Percentiles rank a stretch among this genome's conserved stretches.
Evolutionary conservation across 768 basidiomycete genomes (phyloP).

Genomic region (Xerocomus brunneocitrinus): DNA sequence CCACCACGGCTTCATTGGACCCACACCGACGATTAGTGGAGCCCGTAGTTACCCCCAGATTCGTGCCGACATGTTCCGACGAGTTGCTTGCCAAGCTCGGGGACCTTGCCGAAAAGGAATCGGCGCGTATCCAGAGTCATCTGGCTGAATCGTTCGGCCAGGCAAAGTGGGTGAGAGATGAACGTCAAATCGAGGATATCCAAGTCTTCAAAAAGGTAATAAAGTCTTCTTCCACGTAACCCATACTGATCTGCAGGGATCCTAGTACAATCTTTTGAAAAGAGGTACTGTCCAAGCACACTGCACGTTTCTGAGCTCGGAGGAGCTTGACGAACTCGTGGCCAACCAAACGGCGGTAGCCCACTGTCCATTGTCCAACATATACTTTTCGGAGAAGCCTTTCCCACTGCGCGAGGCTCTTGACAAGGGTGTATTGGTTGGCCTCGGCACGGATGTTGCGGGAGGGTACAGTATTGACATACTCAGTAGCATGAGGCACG

Average conservation of each 20-base stretch:
- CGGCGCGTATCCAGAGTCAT: constrained; percentile 72
- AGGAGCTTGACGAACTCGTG: constrained; percentile 49
- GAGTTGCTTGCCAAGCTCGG: constrained; percentile 62
- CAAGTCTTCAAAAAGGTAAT: constrained; percentile 68
- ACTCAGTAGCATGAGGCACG: constrained; percentile 74
- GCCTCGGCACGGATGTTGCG: constrained; percentile 81
- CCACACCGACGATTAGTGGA: constrained; percentile 53
- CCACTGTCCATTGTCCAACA: constrained; percentile 86
- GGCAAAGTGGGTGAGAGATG: constrained; percentile 62
- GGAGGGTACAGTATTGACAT: constrained; percentile 82
- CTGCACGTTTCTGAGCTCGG: constrained; percentile 70
- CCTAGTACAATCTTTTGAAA: constrained; percentile 57
- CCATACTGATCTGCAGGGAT: constrained; percentile 7
- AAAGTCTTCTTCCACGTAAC: not conserved
- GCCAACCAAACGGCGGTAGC: constrained; percentile 59
- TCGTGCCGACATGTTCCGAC: constrained; percentile 83
- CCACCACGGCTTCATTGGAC: constrained; percentile 38
- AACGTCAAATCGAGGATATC: constrained; percentile 63
- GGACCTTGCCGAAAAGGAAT: constrained; percentile 41
- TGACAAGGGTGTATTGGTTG: constrained; percentile 57
- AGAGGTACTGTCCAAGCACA: constrained; percentile 76
- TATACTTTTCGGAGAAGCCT: constrained; percentile 74
- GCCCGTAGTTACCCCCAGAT: constrained; percentile 85
- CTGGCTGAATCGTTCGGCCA: constrained; percentile 76
- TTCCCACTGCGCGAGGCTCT: constrained; percentile 73